phyloP scores from a whole-genome alignment of 2,329 filamentous ascomycete species.

The Xylaria sp. region DNA sequence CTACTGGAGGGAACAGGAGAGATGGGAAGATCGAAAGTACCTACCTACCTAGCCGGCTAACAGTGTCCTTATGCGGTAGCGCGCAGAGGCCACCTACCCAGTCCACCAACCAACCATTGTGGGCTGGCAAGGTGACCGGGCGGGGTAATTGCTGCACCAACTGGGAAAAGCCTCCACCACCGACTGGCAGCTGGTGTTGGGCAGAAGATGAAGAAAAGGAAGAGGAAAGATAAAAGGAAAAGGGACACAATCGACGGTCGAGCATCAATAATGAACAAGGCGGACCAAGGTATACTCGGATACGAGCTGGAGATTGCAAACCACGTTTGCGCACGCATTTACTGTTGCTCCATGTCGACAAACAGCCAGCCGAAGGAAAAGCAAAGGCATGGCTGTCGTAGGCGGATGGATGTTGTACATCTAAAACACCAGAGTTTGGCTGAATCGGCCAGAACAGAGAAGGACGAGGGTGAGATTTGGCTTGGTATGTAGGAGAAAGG shows the following conservation, averaged over 20 bases:
- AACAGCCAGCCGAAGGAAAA: conserved; percentile 5
- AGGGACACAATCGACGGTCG: neutral
- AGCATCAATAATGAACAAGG: conserved; percentile 11
- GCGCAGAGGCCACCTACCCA: conserved; percentile 32
- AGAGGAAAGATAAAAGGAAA: conserved; percentile 3
- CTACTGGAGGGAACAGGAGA: conserved; percentile 1
- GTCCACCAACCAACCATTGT: conserved; percentile 29
- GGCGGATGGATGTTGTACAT: conserved; percentile 25
- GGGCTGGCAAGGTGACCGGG: conserved; percentile 26
- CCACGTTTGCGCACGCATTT: neutral
- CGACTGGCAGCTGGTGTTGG: conserved; percentile 25
- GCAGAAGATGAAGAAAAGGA: conserved; percentile 13
- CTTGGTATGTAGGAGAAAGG: conserved; percentile 32
- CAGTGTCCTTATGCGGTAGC: conserved; percentile 32
- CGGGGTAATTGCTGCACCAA: conserved; percentile 30
- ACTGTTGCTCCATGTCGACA: conserved; percentile 2
- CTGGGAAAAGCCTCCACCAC: conserved; percentile 34
- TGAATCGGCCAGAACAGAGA: conserved; percentile 30
- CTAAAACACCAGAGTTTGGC: conserved; percentile 34
- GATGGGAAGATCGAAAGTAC: conserved; percentile 12
- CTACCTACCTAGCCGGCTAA: conserved; percentile 30
- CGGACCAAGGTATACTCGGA: neutral
- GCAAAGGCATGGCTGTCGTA: conserved; percentile 1
- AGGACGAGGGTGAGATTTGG: conserved; percentile 31
- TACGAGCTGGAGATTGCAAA: conserved; percentile 8